Base-by-base conservation (phyloP, 768 basidiomycete species). In the Tricholoma terreum region DNA sequence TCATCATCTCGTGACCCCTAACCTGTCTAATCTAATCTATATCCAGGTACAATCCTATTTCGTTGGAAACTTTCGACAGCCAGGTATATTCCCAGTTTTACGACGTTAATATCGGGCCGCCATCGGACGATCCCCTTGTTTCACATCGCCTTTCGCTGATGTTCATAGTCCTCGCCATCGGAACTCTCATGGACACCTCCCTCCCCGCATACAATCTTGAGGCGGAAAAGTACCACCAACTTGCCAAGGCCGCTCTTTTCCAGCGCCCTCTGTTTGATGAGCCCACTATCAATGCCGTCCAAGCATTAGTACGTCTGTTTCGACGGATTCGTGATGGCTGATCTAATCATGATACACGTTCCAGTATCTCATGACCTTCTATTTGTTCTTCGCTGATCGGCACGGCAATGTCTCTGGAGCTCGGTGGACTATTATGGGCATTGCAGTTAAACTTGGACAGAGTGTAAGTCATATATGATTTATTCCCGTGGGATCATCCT, bases 331-430 rank as follows among this genome's bases (percentile, higher is more conserved):
- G 15, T 56, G 31, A 36, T 35, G 38, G 46, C 62, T 56, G 48
- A 59, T 51, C 52, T 61, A 36, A 65, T 66, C 50, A 46, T 58
- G 53, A 19, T 46, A 17, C 34, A 54, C 17, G 52, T 38, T 56
- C 30, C 58, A 88, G 86, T 84, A 80, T 67, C 74, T 88, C 58
- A 88, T 88, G 85, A 80, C 84, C 9, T 86, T 80, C 65, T 88
- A 86, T 64, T 76, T 87, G 34, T 87, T 87, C 71, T 74, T 87
- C 52, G 78, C 80, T 56, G 86, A 88, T 71, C 79, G 86, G 59
- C 84, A 87, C 70, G 86, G 85, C 12, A 83, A 81, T 31, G 80
- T 76, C 63, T 83, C 84, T 64, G 84, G 84, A 11, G 78, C 82
- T 31, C 78, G 86, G 36, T 87, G 85, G 85, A 81, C 81, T 6